Evolutionary conservation across 2,329 filamentous ascomycete species (phyloP).

Genomic region (Akanthomyces muscarius): DNA sequence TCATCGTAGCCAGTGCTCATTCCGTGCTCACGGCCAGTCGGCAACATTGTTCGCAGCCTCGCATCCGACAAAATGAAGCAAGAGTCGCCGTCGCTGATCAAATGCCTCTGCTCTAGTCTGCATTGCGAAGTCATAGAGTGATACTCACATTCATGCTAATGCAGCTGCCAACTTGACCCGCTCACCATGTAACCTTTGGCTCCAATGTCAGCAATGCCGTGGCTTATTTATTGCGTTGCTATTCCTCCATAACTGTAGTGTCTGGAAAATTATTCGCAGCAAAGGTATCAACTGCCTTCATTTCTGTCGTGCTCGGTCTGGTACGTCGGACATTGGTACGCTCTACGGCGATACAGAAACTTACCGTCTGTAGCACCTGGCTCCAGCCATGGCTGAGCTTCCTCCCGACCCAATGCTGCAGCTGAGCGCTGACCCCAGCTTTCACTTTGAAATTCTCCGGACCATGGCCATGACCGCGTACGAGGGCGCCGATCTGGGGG

Average conservation of each 20-base stretch:
- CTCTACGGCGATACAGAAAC: background rate
- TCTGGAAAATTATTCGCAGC: background rate
- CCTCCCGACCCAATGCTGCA: slow-evolving; percentile 19
- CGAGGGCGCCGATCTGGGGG: slow-evolving; percentile 29
- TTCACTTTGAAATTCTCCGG: slow-evolving; percentile 26
- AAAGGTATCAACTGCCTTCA: background rate
- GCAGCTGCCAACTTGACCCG: background rate
- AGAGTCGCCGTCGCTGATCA: background rate
- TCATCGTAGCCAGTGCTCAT: too few relatives aligned
- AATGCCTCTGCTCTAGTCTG: background rate
- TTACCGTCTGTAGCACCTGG: background rate
- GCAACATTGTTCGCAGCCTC: background rate
- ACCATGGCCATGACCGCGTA: slow-evolving; percentile 20
- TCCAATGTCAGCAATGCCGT: background rate
- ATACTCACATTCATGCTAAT: background rate
- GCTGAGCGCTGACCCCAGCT: slow-evolving; percentile 22
- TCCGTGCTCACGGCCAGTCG: background rate
- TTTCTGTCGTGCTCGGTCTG: background rate
- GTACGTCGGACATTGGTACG: background rate
- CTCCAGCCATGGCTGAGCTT: background rate
- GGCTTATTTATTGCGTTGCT: background rate
- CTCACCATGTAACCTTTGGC: background rate
- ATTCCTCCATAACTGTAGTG: background rate
- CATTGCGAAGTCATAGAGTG: background rate
- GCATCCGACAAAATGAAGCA: too few relatives aligned